Conservation (phyloP, 306 rosid genomes). For the Begonia fuchsioides region DNA sequence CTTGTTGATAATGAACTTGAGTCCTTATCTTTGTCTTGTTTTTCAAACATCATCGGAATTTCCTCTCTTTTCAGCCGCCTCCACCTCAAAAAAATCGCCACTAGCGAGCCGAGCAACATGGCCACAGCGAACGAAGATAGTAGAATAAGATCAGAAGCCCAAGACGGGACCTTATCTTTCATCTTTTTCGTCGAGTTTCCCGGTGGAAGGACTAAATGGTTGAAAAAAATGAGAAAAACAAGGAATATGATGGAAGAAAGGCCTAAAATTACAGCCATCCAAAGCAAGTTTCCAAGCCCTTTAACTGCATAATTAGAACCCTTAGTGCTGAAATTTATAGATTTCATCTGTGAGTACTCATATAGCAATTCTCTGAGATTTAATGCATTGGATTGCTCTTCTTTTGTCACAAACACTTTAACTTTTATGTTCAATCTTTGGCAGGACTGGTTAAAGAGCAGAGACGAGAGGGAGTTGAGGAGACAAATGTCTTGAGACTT, state of each 20-base stretch:
- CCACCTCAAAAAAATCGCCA: slow-evolving; percentile 43
- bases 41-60: slow-evolving; percentile 12
- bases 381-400: slow-evolving; percentile 18
- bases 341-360: no score
- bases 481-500: slow-evolving; percentile 46
- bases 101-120: slow-evolving; percentile 24
- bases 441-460: slow-evolving; percentile 29
- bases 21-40: slow-evolving; percentile 25
- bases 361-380: slow-evolving; percentile 33
- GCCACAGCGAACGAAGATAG: slow-evolving; percentile 39
- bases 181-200: slow-evolving; percentile 18
- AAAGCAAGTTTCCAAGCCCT: slow-evolving; percentile 46
- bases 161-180: slow-evolving; percentile 48
- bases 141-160: slow-evolving; percentile 44
- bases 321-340: slow-evolving; percentile 25
- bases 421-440: slow-evolving; percentile 31
- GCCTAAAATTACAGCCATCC: slow-evolving; percentile 56
- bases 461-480: slow-evolving; percentile 41
- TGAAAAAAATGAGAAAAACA: slow-evolving; percentile 31
- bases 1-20: slow-evolving; percentile 29
- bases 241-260: slow-evolving; percentile 37
- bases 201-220: slow-evolving; percentile 36
- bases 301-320: slow-evolving; percentile 29
- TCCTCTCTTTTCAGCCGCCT: slow-evolving; percentile 42
- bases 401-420: slow-evolving; percentile 64